Evolutionary conservation across 805 yeast species (phyloP).

Genomic region (Ogataea degrootiae): DNA sequence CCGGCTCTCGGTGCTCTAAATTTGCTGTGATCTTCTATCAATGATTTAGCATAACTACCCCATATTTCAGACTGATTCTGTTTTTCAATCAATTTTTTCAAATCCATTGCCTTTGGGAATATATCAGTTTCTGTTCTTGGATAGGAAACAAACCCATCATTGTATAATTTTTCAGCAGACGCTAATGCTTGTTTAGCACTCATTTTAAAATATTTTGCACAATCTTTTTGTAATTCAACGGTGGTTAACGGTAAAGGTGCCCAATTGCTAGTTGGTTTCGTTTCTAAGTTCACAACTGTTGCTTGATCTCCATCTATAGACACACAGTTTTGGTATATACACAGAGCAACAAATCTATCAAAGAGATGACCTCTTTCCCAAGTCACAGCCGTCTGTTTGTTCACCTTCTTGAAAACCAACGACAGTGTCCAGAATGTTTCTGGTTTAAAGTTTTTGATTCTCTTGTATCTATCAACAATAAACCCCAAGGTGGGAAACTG

Average conservation of each 20-base stretch:
- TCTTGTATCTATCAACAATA: conserved; percentile 83
- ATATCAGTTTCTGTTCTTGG: conserved; percentile 97
- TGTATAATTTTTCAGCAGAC: conserved; percentile 81
- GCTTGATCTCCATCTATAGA: conserved; percentile 41
- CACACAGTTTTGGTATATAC: conserved; percentile 67
- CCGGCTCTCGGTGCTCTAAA: conserved; percentile 76
- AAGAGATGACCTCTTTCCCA: conserved; percentile 75
- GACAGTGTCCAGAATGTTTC: conserved; percentile 80
- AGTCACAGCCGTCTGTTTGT: conserved; percentile 38
- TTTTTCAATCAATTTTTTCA: conserved; percentile 52
- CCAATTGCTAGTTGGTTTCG: conserved; percentile 67
- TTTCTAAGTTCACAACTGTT: conserved; percentile 42
- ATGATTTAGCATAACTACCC: conserved; percentile 62
- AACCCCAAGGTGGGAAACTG: conserved; percentile 97
- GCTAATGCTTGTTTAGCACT: conserved; percentile 76
- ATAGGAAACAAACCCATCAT: conserved; percentile 81
- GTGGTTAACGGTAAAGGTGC: conserved; percentile 92
- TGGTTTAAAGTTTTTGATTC: conserved; percentile 65
- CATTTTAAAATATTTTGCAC: conserved; percentile 67
- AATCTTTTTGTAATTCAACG: conserved; percentile 85
- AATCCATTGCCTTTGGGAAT: conserved; percentile 74
- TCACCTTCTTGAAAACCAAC: conserved; percentile 43
- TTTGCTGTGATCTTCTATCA: conserved; percentile 37
- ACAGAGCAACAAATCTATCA: conserved; percentile 61
- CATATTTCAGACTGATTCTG: conserved; percentile 56